Evolutionary conservation across 1,284 basidiomycete genomes (phyloP).

Genomic region (Cryptococcus sp.): DNA sequence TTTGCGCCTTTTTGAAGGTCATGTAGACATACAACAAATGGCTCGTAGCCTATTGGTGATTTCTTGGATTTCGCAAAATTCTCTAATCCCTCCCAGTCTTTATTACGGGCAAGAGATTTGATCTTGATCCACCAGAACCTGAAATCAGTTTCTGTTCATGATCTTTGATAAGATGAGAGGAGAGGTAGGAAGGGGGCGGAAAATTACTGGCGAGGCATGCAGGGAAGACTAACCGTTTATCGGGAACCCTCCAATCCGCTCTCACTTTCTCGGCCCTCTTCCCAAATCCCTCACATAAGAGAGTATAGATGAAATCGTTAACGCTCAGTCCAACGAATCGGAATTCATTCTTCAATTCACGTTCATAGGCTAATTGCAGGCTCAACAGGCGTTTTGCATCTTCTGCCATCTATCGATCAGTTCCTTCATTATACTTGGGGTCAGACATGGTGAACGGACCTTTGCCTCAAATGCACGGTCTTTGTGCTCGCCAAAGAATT

Average conservation of each 20-base stretch:
- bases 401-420: conserved; percentile 69
- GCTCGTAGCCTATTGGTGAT: conserved; percentile 92
- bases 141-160: too few species aligned
- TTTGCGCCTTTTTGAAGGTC: too few species aligned
- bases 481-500: conserved; percentile 91
- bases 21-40: conserved; percentile 73
- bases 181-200: not conserved
- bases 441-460: conserved; percentile 49
- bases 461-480: conserved; percentile 85
- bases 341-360: conserved; percentile 72
- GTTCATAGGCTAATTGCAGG: conserved; percentile 80
- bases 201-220: too few species aligned
- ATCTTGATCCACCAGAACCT: conserved; percentile 86
- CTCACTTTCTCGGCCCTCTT: conserved; percentile 84
- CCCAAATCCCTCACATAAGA: conserved; percentile 68
- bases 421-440: not conserved
- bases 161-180: not conserved
- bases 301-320: conserved; percentile 73
- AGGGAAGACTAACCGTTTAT: conserved; percentile 62
- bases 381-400: conserved; percentile 73
- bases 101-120: conserved; percentile 67
- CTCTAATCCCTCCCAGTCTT: conserved; percentile 81
- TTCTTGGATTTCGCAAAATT: conserved; percentile 75
- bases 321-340: conserved; percentile 73
- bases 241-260: conserved; percentile 81